These are phyloP conservation scores for Penicillium coprophilum DNA, from an alignment of 495 filamentous ascomycete species.

Conservation along the genomic window DNA sequence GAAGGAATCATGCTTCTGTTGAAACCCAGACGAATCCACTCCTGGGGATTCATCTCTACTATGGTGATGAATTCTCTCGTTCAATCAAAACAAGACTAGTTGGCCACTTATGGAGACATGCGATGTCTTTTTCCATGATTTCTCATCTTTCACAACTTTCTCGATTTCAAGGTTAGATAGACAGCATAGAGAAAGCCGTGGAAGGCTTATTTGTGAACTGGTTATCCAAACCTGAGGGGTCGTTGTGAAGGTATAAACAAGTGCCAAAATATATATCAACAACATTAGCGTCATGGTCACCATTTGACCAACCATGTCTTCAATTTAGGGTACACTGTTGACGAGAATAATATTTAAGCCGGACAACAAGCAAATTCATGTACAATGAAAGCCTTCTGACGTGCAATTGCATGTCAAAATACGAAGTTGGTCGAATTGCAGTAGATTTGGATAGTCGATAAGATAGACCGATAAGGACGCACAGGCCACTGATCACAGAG, in stretches of 20 bases:
- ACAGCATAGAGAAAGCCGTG: no score
- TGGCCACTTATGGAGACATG: no score
- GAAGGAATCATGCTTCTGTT: background rate
- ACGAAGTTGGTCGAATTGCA: background rate
- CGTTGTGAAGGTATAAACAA: no score
- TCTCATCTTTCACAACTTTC: no score
- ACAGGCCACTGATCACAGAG: slow-evolving; percentile 31
- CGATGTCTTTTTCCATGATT: no score
- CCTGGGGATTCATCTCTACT: background rate
- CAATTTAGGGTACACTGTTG: background rate
- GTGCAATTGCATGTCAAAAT: background rate
- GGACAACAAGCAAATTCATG: background rate
- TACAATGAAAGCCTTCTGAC: background rate
- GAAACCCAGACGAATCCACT: background rate
- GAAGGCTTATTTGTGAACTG: no score
- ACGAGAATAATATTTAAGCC: background rate
- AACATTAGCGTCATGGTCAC: background rate
- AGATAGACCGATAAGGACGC: slow-evolving; percentile 31
- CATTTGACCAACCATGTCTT: background rate
- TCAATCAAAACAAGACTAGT: background rate
- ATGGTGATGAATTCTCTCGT: background rate
- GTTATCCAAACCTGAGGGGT: no score
- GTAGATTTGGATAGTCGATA: slow-evolving; percentile 22
- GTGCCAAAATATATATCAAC: background rate
- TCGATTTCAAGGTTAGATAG: no score